phyloP scores from a whole-genome alignment of 1,139 yeast species.

The Citeromyces hawaiiensis region DNA sequence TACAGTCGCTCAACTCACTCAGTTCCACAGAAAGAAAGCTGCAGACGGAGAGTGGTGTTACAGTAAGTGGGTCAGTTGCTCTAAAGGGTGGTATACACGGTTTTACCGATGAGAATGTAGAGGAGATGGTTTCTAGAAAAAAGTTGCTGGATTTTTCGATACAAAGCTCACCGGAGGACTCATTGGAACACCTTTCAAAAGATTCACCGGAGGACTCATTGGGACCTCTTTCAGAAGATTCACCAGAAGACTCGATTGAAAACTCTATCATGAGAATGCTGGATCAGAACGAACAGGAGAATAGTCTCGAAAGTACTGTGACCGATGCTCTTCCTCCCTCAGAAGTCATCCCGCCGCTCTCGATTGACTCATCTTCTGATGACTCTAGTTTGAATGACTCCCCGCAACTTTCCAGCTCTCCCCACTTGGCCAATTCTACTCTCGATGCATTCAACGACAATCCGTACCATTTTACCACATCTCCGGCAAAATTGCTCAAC shows the following conservation, averaged over 20 bases:
- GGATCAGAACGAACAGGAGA: neutral
- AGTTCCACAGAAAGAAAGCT: conserved; percentile 12
- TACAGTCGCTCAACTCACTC: conserved; percentile 14
- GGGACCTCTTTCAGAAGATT: no score
- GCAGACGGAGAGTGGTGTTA: conserved; percentile 11
- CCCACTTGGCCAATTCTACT: neutral
- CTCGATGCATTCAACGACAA: neutral
- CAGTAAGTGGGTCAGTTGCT: conserved; percentile 9
- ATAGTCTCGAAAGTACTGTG: neutral
- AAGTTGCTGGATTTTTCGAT: no score
- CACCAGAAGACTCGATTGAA: conserved; percentile 2
- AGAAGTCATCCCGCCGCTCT: neutral
- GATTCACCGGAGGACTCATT: no score
- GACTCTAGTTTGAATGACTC: neutral
- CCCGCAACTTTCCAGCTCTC: neutral
- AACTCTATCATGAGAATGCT: conserved; percentile 3
- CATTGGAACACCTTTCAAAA: no score
- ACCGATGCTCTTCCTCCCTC: neutral
- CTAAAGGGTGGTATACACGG: conserved; percentile 16
- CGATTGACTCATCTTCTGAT: neutral
- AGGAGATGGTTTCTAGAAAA: conserved; percentile 6
- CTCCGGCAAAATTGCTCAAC: neutral
- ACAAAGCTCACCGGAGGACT: no score
- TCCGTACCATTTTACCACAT: neutral
- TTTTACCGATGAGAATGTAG: conserved; percentile 10